Evolutionary conservation across 306 rosid species (phyloP), one percentile per base, ranked within the genome.

Genomic region (Sophora flavescens): DNA sequence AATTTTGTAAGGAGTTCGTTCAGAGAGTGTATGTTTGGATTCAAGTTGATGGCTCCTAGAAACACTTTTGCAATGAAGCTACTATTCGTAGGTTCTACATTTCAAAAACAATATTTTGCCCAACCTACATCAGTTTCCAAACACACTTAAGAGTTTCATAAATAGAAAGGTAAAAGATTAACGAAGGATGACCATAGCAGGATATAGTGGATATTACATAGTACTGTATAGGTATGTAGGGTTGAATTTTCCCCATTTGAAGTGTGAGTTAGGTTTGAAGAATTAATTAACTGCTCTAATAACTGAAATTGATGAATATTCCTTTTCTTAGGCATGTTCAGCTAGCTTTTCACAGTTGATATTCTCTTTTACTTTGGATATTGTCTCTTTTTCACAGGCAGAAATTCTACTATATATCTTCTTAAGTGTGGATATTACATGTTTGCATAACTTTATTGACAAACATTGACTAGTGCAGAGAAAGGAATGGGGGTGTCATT

Each of bases 181-280:
- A 36, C 16, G 47, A 58, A 68, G 78, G 69, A 74, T 60, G 48
- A 32, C 26, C 67, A 15, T 72, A 39, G 64, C 64, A 59, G 15
- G 64, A 50, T 50, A 12, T 28, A 30, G 38, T 33, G 51, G 51
- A 63, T 14, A 41, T 22, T 14, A 8, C 1, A 13, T 41, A 26
- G 6, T 10, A 41, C 2, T 41, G 11, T 8, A 41, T 39, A 41
- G 7, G 16, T 39, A 38, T n/a, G 53, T 22, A 13, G 48, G 22
- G 42, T 51, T 50, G 52, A 51, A 75, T 5, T 30, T 44, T 12
- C 2, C n/a, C 38, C 56, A 5, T 41, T 4, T 14, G 1, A 26
- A 41, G 8, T 44, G 53, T 41, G 15, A 57, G 30, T 8, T 45
- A 41, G 63, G 63, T 60, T 16, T 13, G 56, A 41, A 50, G 32